phyloP scores from a whole-genome alignment of 2,329 filamentous ascomycete species.

The Xylariomycetidae sp. region DNA sequence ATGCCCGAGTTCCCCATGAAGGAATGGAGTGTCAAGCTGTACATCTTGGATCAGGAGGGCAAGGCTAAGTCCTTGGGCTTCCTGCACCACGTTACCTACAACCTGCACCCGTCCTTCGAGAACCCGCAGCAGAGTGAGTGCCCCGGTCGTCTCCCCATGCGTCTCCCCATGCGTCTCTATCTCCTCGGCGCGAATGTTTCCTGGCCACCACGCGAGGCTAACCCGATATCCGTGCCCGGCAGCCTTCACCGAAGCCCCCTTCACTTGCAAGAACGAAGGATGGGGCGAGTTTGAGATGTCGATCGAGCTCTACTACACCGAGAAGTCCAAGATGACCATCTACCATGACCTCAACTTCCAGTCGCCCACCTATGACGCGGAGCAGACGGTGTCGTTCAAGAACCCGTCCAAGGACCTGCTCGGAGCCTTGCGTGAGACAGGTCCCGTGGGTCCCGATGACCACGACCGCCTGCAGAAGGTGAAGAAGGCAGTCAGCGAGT shows the following conservation, averaged over 20 bases:
- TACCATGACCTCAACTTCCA: constrained; percentile 90
- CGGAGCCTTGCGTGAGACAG: constrained; percentile 72
- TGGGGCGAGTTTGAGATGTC: constrained; percentile 98
- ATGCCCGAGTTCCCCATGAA: constrained; percentile 89
- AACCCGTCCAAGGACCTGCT: constrained; percentile 88
- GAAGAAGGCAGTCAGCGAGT: constrained; percentile 46
- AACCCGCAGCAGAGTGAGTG: constrained; percentile 76
- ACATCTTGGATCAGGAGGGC: constrained; percentile 77
- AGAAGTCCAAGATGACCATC: constrained; percentile 79
- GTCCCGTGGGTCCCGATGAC: constrained; percentile 72
- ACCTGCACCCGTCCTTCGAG: constrained; percentile 88
- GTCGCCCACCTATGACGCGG: constrained; percentile 72
- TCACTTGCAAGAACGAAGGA: constrained; percentile 85
- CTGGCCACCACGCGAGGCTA: not conserved
- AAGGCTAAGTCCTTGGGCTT: constrained; percentile 75
- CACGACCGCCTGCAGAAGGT: constrained; percentile 56
- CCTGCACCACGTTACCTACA: constrained; percentile 90
- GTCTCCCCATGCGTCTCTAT: too few relatives aligned
- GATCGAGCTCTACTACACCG: constrained; percentile 74
- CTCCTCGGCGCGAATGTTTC: constrained; percentile 9
- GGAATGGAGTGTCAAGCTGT: constrained; percentile 83
- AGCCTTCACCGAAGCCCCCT: constrained; percentile 82
- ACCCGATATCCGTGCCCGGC: too few relatives aligned
- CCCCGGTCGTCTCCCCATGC: too few relatives aligned
- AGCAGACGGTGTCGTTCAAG: constrained; percentile 78